Evolutionary conservation across 306 rosid genomes (phyloP).

Genomic region (Fagus sylvatica): DNA sequence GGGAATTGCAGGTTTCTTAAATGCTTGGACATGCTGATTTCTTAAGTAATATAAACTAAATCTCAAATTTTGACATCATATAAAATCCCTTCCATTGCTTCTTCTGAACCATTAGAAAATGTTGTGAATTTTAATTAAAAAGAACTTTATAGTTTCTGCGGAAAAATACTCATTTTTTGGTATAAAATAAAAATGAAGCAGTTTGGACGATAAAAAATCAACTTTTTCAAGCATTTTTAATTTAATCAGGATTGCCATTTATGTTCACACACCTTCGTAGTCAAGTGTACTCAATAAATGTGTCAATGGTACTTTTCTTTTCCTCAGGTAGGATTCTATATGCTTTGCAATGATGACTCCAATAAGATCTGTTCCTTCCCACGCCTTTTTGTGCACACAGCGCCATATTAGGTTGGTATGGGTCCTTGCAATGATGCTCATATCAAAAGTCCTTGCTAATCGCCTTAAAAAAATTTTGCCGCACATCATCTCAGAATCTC

Average conservation of each 20-base stretch:
- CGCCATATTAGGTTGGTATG: neutral
- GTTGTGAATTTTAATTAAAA: neutral
- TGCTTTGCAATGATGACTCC: too few relatives aligned
- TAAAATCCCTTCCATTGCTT: neutral
- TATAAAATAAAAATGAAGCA: neutral
- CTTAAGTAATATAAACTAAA: too few relatives aligned
- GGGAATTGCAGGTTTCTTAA: conserved; percentile 1
- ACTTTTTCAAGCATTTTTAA: neutral
- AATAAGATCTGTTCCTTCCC: too few relatives aligned
- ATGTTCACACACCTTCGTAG: neutral
- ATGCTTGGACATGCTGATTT: neutral
- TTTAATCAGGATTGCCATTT: neutral
- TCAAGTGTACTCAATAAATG: neutral
- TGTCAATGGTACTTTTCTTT: too few relatives aligned
- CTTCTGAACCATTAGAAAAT: neutral
- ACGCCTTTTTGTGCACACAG: neutral
- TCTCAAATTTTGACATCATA: too few relatives aligned
- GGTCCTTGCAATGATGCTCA: neutral
- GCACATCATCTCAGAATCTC: too few relatives aligned
- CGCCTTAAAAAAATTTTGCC: too few relatives aligned
- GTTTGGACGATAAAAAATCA: neutral
- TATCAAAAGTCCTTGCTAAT: too few relatives aligned
- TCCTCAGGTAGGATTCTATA: too few relatives aligned
- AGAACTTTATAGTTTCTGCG: neutral
- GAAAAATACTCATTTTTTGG: neutral